Base-by-base conservation (phyloP, 164 flowering plant genomes). In the Berberis vulgaris region DNA sequence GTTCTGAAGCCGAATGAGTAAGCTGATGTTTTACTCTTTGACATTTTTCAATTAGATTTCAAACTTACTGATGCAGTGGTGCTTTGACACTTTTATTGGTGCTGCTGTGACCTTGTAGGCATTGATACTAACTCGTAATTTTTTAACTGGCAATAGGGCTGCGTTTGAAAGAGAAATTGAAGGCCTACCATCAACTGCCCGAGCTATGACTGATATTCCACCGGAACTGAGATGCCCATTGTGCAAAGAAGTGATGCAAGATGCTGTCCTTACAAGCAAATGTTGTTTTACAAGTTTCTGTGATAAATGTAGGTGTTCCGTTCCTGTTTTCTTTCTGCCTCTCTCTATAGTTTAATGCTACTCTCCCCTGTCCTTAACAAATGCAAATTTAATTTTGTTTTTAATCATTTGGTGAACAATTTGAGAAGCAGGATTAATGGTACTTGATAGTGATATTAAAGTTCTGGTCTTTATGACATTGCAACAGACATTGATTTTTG, bases 201-300 rank as follows among this genome's bases (percentile, higher is more conserved):
- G 91, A 38, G 62, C 84, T 45, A 78, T 85, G 49, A 84, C 85
- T 47, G 96, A 91, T 65, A 81, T 95, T 70, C 99, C 99, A 6
- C 90, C 96, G 60, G 99, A 95, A 59, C 84, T 91, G 7, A 86
- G 76, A 63, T 95, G 99, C 62, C 99, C 97, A 0, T 60, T 95
- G 67, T 95, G 99, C 75, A 86, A 85, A 72, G 89, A 89, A 81
- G 96, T 95, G 13, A 91, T 95, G 97, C 88, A 84, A 78, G 97
- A 95, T 81, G 99, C 99, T 69, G 97, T 91, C 3, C 76, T 95
- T 52, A 86, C 97, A 38, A 87, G 97, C 94, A 95, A 91, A 73
- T 95, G 99, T 73, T 95, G 99, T 71, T 91, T 89, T 54, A 80
- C 72, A 26, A 95, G 97, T 71, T 95, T 89, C 60, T 95, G 99